Percentiles rank a stretch among this genome's conserved stretches.
These are phyloP conservation scores for Hypoxylon sp. DNA, from an alignment of 2,329 filamentous ascomycete genomes.

Conservation along the genomic window DNA sequence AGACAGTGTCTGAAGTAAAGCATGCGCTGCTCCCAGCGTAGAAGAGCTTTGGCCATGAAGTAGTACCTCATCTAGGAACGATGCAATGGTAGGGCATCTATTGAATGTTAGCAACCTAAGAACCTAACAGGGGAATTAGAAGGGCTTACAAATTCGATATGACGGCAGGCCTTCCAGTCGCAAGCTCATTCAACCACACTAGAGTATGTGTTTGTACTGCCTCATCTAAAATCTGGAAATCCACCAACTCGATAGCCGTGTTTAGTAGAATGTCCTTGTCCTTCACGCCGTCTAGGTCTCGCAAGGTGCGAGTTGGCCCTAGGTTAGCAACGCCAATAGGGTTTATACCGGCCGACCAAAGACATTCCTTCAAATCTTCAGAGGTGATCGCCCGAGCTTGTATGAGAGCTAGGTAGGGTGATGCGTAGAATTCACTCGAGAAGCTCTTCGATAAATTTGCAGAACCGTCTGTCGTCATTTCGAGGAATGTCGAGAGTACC, in stretches of 20 bases:
- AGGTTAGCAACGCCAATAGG: conserved; percentile 60
- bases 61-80: conserved; percentile 73
- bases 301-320: conserved; percentile 58
- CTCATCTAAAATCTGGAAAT: conserved; percentile 76
- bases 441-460: conserved; percentile 50
- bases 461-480: conserved; percentile 61
- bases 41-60: conserved; percentile 73
- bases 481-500: conserved; percentile 73
- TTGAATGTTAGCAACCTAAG: conserved; percentile 41
- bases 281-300: conserved; percentile 63
- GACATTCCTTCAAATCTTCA: conserved; percentile 73
- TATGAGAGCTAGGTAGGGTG: conserved; percentile 74
- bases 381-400: conserved; percentile 68
- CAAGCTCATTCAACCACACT: conserved; percentile 72
- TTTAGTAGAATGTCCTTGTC: conserved; percentile 75
- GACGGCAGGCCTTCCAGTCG: conserved; percentile 68
- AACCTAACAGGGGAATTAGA: neutral
- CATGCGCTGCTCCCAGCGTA: conserved; percentile 73
- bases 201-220: conserved; percentile 71
- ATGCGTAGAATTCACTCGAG: conserved; percentile 56
- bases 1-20: conserved; percentile 71
- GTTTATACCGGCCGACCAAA: conserved; percentile 72
- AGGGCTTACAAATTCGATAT: conserved; percentile 70
- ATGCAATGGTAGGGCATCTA: conserved; percentile 70
- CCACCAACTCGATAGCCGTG: conserved; percentile 74